These are phyloP conservation scores for Entophlyctis helioformis DNA, from an alignment of 192 early-diverging fungal genomes.

Conservation along the genomic window DNA sequence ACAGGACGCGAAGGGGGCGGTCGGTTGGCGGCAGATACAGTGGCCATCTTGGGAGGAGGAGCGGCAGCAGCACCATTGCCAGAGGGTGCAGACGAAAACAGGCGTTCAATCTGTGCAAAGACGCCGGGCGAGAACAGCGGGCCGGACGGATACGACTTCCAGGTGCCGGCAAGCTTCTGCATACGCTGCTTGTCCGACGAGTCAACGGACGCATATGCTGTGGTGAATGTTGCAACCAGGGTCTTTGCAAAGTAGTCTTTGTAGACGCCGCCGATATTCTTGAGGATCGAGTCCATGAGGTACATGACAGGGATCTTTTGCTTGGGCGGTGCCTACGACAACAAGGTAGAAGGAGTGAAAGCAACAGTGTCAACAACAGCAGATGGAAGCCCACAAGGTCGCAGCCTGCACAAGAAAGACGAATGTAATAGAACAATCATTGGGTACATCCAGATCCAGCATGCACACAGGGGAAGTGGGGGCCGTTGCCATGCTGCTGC, in stretches of 20 bases:
- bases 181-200: slow-evolving; percentile 52
- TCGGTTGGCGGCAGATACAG: no score
- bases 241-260: slow-evolving; percentile 56
- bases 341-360: no score
- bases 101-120: slow-evolving; percentile 36
- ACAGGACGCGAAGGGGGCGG: no score
- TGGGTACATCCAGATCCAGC: no score
- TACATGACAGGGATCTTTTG: slow-evolving; percentile 84
- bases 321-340: slow-evolving; percentile 52
- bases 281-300: slow-evolving; percentile 90
- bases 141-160: slow-evolving; percentile 57
- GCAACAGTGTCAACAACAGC: no score
- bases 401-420: no score
- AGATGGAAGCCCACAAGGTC: no score
- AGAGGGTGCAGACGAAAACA: no score
- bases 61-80: no score
- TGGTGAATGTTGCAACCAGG: slow-evolving; percentile 61
- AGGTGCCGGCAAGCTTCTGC: slow-evolving; percentile 67
- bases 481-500: background rate
- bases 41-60: no score
- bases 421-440: no score
- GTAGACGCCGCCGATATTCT: slow-evolving; percentile 81
- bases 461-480: no score
- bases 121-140: slow-evolving; percentile 48
- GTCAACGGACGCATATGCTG: slow-evolving; percentile 64